Evolutionary conservation across 2,329 filamentous ascomycete species (phyloP), one percentile per base, ranked within the genome.

Genomic region (Parafenestella ontariensis): DNA sequence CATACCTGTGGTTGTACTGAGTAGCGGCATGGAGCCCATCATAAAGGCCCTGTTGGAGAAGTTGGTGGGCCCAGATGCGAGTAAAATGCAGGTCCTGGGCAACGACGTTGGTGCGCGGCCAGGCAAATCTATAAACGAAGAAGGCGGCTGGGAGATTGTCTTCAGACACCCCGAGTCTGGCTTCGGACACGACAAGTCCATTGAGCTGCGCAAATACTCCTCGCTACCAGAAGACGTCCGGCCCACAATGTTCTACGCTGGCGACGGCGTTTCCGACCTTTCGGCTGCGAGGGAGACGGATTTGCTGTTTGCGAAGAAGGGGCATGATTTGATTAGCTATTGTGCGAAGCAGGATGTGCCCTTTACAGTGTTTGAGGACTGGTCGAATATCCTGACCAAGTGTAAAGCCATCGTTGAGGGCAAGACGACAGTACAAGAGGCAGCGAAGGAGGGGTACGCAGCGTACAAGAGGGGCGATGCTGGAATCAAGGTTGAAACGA

Each of bases 181-280:
- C 54, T 96, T 96, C 69, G 95, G 95, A n/a, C 95, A 99, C 74
- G 94, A 99, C 83, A 99, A 99, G 85, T 93, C 89, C 23, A 82
- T 94, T 49, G 91, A 95, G 73, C 92, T 99, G 69, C 87, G 91
- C 62, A 92, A 92, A 46, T 98, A 98, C 78, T 88, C 89, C 2
- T 82, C 86, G 23, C 82, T 96, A 39, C 87, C 91, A 0, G 81
- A 81, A 13, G 75, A 81, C 28, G 78, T 89, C 69, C 84, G 92
- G 37, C 95, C 95, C 2, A 88, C 87, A 34, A 86, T 98, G 79
- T 92, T 98, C 76, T 99, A 99, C 70, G 94, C 95, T 28, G 95
- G 95, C 5, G 61, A 64, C 34, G 61, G 61, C n/a, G 61, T 64
- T 8, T 62, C 59, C 1, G 61, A 64, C 39, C 51, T 64, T 10